These are phyloP conservation scores for Kwoniella sp. DNA, from an alignment of 768 basidiomycete species.

Conservation along the genomic window DNA sequence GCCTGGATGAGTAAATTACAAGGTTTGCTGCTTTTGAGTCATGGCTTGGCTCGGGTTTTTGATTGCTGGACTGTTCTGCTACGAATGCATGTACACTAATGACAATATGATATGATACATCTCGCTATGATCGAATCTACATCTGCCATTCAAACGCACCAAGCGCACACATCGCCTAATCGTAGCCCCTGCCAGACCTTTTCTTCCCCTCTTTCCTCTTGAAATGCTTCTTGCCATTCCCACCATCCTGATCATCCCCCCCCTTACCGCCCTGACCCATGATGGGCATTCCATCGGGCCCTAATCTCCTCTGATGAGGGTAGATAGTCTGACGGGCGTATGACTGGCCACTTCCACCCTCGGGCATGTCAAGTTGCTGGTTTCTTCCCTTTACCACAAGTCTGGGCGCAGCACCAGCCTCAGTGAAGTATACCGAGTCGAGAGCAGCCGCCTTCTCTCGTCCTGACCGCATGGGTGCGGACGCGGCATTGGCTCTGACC, in stretches of 20 bases:
- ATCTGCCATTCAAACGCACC: too few relatives aligned
- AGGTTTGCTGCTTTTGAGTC: too few relatives aligned
- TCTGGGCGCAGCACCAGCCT: constrained; percentile 62
- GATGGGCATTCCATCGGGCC: constrained; percentile 74
- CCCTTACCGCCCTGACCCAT: constrained; percentile 47
- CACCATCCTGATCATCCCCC: constrained; percentile 66
- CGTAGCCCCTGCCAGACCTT: constrained; percentile 90
- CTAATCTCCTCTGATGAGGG: constrained; percentile 80
- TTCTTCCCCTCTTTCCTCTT: constrained; percentile 85
- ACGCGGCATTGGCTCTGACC: constrained; percentile 46
- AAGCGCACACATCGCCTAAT: constrained; percentile 57
- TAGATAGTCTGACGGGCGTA: constrained; percentile 68
- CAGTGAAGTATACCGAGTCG: constrained; percentile 80
- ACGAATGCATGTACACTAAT: too few relatives aligned
- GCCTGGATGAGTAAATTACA: constrained; percentile 10
- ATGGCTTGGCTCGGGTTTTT: too few relatives aligned
- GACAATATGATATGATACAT: constrained; percentile 2
- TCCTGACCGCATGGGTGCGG: constrained; percentile 50
- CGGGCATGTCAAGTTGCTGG: constrained; percentile 55
- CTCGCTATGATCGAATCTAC: not conserved
- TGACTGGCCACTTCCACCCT: constrained; percentile 60
- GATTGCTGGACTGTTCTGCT: too few relatives aligned
- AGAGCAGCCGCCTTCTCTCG: constrained; percentile 62
- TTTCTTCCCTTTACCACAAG: constrained; percentile 66
- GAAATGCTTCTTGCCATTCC: constrained; percentile 84